Evolutionary conservation across 129 eudicot species (phyloP), one percentile per base, ranked within the genome.

Genomic region (Arctium lappa): DNA sequence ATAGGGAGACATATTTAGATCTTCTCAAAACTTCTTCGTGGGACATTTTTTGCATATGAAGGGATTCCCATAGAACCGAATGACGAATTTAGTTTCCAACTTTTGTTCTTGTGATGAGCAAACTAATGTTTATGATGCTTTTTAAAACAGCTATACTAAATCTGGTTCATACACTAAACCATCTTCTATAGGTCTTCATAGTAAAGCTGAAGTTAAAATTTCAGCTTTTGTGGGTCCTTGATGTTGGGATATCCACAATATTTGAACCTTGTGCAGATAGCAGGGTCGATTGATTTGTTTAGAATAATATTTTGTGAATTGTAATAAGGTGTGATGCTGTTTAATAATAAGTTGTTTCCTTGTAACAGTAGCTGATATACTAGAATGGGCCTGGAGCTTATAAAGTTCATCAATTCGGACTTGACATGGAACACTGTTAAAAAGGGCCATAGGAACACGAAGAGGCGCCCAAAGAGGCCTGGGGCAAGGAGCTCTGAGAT

Each of bases 351-450:
- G 71, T 76, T 40, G 56, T 69, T 70, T 76, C 50, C 40, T 34
- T 82, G 81, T 82, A 74, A 76, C 86, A 82, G 86, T 68, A 33
- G 79, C 29, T 4, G 40, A 11, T n/a, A 66, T 4, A 68, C 73
- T 75, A 68, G 78, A 48, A 83, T 87, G 83, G 85, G 85, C 36
- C 79, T 82, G 78, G 90, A 91, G 53, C 90, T 88, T 75, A 63
- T 82, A 60, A 87, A 84, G 79, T 84, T 84, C 70, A 70, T 86
- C 80, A 86, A 81, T 74, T 79, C 90, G 29, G 91, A 86, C 36
- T 44, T 88, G 65, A 89, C 86, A 32, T 92, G 98, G 98, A 90
- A 76, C 73, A 48, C 87, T 31, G 90, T 90, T 80, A 87, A 88
- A 22, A 94, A 94, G 83, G 93, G 95, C 75, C 84, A 63, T 15